Base-by-base conservation (phyloP, 768 basidiomycete genomes). In the Epithele typhae region DNA sequence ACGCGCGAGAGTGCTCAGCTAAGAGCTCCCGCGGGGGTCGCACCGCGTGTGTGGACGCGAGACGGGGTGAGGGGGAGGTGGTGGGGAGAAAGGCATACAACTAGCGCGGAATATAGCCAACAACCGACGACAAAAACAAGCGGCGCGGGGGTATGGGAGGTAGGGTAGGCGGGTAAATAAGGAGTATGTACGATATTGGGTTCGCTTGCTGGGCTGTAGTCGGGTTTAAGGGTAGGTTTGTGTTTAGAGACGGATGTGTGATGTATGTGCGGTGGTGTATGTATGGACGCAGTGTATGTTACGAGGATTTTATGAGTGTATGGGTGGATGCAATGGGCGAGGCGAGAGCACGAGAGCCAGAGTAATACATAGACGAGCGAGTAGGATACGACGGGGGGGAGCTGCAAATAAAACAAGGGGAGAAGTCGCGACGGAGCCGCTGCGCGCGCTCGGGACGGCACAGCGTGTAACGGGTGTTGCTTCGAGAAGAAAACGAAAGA, bases 311-410 rank as follows among this genome's bases (percentile, higher is more conserved):
- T 32, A 39, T 35, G 40, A 25, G 25, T 41, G 37, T 40, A 40
- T 40, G 41, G 39, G 43, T 12, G 50, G 19, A 43, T 43, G 42
- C 42, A 24, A 35, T 34, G 42, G 51, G 43, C 46, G 46, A 48
- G 48, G 42, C 46, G 39, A 45, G 46, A 52, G 51, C 51, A 52
- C 46, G 51, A 52, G 25, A 52, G 51, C 51, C 51, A 48, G 24
- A 19, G 39, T 43, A 35, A 43, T 51, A 51, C 50, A 51, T 45
- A 50, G 41, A 43, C 47, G 47, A 52, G 51, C 51, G 51, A 47
- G 46, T 52, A 52, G 37, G 42, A 34, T 52, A 52, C 46, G 37
- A 39, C 25, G 40, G 19, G 18, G 17, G 7, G 15, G 27, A 24
- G 22, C 22, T 30, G 15, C 21, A 37, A 30, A 25, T 12, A 37